Percentiles rank a stretch among this genome's conserved stretches.
phyloP scores from a whole-genome alignment of 108 stramenopile species.

The Conticribra weissflogii region DNA sequence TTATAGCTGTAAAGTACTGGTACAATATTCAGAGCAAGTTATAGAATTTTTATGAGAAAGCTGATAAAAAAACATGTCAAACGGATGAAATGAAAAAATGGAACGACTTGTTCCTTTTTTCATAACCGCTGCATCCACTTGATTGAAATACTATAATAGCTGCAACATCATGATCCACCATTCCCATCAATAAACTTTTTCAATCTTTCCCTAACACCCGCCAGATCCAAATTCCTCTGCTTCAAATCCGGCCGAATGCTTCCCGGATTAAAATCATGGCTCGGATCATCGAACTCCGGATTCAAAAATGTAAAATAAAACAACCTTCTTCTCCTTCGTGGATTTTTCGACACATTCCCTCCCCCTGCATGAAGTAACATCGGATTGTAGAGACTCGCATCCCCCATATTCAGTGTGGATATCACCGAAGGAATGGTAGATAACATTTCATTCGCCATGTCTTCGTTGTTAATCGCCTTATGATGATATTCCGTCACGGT shows the following conservation, averaged over 20 bases:
- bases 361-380: neutral
- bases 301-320: neutral
- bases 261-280: neutral
- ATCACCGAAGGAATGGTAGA: neutral
- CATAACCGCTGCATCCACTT: too few relatives aligned
- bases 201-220: neutral
- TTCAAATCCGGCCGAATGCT: neutral
- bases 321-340: neutral
- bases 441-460: neutral
- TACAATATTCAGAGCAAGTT: too few relatives aligned
- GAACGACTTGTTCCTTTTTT: too few relatives aligned
- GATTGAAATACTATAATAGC: too few relatives aligned
- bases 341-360: neutral
- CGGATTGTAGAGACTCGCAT: slow-evolving; percentile 1
- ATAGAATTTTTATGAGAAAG: too few relatives aligned
- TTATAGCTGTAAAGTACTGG: too few relatives aligned
- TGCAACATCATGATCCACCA: too few relatives aligned
- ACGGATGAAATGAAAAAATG: too few relatives aligned
- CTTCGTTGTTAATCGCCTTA: neutral
- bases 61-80: too few relatives aligned
- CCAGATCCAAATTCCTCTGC: neutral
- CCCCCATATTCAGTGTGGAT: neutral
- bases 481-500: slow-evolving; percentile 1
- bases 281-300: neutral
- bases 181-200: neutral